Conservation (phyloP, 805 yeast genomes). For the Teunomyces kruisii region DNA sequence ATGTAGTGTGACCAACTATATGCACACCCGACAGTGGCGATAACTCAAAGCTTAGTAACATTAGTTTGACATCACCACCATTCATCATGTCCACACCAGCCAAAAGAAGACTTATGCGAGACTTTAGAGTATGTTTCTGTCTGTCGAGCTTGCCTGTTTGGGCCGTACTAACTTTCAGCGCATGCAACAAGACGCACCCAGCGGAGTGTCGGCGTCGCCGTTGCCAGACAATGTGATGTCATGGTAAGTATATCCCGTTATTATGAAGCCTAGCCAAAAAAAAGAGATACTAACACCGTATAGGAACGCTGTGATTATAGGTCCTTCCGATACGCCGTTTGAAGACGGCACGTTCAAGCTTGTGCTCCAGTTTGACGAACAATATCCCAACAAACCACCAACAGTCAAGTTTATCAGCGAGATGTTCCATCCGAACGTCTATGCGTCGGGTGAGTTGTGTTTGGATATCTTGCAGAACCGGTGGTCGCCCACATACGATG, state of each 20-base stretch:
- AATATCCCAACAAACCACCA: conserved; percentile 97
- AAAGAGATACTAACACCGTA: conserved; percentile 5
- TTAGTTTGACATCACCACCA: neutral
- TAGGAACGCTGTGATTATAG: conserved; percentile 92
- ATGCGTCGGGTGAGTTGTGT: conserved; percentile 93
- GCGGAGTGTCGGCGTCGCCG: conserved; percentile 97
- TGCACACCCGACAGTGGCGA: conserved; percentile 6
- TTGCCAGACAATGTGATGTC: conserved; percentile 95
- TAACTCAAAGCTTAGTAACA: neutral
- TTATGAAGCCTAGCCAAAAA: too few species aligned
- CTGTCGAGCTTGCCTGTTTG: neutral
- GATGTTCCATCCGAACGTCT: conserved; percentile 98
- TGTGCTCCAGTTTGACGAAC: conserved; percentile 88
- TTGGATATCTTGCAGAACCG: conserved; percentile 93
- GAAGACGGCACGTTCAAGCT: conserved; percentile 96
- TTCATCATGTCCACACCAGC: conserved; percentile 90
- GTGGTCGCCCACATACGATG: conserved; percentile 99
- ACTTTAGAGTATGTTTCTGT: conserved; percentile 69
- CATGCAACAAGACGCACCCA: conserved; percentile 97
- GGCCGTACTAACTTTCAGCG: conserved; percentile 43
- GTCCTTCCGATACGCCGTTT: conserved; percentile 96
- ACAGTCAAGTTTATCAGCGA: conserved; percentile 84
- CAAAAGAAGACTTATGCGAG: conserved; percentile 98
- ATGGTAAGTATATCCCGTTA: too few species aligned
- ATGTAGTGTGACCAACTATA: neutral